These are phyloP conservation scores for Phytopythium delawarense DNA, from an alignment of 352 stramenopile species.

Conservation along the genomic window DNA sequence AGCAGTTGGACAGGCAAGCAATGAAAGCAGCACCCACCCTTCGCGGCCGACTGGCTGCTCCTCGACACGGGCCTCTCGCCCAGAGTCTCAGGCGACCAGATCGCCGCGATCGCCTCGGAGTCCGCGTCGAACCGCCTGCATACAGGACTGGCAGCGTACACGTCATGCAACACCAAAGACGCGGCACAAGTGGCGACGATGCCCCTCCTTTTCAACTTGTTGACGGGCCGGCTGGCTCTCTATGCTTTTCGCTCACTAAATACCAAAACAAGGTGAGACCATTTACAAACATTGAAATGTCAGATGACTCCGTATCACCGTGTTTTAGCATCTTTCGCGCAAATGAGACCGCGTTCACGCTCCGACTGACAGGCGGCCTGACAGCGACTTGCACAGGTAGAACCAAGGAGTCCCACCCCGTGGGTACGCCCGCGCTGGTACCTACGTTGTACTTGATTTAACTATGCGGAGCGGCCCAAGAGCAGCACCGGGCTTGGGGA, in stretches of 20 bases:
- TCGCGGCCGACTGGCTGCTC: too few species aligned
- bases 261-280: not conserved
- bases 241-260: not conserved
- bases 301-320: not conserved
- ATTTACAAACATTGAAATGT: not conserved
- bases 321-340: not conserved
- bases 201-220: not conserved
- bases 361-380: not conserved
- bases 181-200: not conserved
- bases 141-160: not conserved
- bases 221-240: not conserved
- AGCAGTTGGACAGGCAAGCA: too few species aligned
- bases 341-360: not conserved
- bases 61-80: too few species aligned
- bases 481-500: not conserved
- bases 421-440: not conserved
- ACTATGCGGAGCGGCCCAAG: not conserved
- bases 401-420: not conserved
- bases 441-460: not conserved
- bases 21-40: too few species aligned
- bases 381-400: conserved; percentile 3
- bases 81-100: too few species aligned
- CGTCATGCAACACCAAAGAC: conserved; percentile 2
- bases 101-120: not conserved
- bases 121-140: not conserved